These are phyloP conservation scores for Saturnispora sekii DNA, from an alignment of 805 yeast species.

Conservation along the genomic window DNA sequence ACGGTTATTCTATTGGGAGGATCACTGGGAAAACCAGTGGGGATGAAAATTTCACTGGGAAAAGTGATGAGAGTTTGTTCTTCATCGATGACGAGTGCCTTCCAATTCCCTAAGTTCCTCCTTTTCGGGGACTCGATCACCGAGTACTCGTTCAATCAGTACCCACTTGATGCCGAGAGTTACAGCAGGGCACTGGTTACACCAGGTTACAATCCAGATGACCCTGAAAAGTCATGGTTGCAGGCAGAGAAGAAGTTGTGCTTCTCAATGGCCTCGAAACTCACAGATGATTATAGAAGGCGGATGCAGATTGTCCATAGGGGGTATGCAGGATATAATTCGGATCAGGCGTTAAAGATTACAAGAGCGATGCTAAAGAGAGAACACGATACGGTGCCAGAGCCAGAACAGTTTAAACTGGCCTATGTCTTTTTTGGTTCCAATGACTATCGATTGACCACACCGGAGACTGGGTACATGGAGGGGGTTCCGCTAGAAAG, in stretches of 20 bases:
- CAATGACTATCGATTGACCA: conserved; percentile 43
- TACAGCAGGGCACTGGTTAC: background rate
- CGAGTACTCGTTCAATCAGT: conserved; percentile 20
- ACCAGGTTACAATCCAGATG: background rate
- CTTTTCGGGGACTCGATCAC: conserved; percentile 29
- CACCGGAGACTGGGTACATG: conserved; percentile 30
- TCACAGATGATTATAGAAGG: conserved; percentile 37
- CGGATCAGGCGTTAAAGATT: conserved; percentile 6
- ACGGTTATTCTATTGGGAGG: no score
- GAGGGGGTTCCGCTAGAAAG: conserved; percentile 39
- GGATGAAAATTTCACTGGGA: no score
- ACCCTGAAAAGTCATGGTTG: conserved; percentile 4
- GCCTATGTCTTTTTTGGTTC: conserved; percentile 68
- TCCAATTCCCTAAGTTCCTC: conserved; percentile 15
- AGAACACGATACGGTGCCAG: conserved; percentile 31
- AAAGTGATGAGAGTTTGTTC: background rate
- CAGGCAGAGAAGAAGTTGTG: conserved; percentile 4
- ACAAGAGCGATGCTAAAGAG: conserved; percentile 36
- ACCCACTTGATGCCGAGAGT: conserved; percentile 9
- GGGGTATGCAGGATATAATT: conserved; percentile 69
- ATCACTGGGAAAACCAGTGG: no score
- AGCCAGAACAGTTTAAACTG: conserved; percentile 24
- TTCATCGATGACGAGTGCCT: background rate
- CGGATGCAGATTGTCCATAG: conserved; percentile 58
- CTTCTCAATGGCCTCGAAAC: conserved; percentile 23